These are phyloP conservation scores for Dactylonectria estremocensis DNA, from an alignment of 2,329 filamentous ascomycete species.

Conservation along the genomic window DNA sequence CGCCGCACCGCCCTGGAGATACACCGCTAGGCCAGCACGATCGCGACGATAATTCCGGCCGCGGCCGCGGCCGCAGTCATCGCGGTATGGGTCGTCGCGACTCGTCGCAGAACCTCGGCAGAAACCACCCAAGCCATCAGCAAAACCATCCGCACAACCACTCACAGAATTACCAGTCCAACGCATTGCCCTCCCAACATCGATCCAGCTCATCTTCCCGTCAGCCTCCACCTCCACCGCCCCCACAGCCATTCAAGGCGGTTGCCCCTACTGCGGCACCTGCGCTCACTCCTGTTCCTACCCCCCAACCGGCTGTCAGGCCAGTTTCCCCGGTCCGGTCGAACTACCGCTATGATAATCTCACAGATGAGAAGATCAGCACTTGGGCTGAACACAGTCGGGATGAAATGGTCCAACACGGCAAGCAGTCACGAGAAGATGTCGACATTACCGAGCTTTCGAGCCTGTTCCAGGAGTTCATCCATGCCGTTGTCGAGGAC, in stretches of 20 bases:
- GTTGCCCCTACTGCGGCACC: conserved; percentile 14
- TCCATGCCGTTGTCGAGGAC: conserved; percentile 80
- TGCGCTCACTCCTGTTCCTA: conserved; percentile 13
- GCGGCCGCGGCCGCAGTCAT: conserved; percentile 63
- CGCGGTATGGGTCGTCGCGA: conserved; percentile 68
- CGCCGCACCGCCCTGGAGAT: conserved; percentile 75
- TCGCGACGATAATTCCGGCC: conserved; percentile 64
- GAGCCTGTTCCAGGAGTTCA: conserved; percentile 86
- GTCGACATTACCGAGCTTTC: conserved; percentile 79
- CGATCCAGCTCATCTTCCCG: conserved; percentile 40
- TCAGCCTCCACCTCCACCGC: conserved; percentile 42
- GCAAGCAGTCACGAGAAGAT: conserved; percentile 74
- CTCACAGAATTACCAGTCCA: conserved; percentile 24
- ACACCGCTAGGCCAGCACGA: conserved; percentile 72
- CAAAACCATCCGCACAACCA: conserved; percentile 13
- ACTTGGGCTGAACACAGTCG: conserved; percentile 79
- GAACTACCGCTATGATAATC: conserved; percentile 80
- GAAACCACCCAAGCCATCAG: conserved; percentile 23
- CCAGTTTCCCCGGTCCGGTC: conserved; percentile 55
- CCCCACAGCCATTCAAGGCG: conserved; percentile 42
- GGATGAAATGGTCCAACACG: conserved; percentile 76
- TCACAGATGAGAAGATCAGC: conserved; percentile 79
- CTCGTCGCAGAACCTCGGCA: conserved; percentile 58
- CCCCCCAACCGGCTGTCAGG: conserved; percentile 41
- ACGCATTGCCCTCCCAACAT: conserved; percentile 44